Evolutionary conservation across 2,329 filamentous ascomycete genomes (phyloP), one percentile per base, ranked within the genome.

Genomic region (Sporothrix schenckii): DNA sequence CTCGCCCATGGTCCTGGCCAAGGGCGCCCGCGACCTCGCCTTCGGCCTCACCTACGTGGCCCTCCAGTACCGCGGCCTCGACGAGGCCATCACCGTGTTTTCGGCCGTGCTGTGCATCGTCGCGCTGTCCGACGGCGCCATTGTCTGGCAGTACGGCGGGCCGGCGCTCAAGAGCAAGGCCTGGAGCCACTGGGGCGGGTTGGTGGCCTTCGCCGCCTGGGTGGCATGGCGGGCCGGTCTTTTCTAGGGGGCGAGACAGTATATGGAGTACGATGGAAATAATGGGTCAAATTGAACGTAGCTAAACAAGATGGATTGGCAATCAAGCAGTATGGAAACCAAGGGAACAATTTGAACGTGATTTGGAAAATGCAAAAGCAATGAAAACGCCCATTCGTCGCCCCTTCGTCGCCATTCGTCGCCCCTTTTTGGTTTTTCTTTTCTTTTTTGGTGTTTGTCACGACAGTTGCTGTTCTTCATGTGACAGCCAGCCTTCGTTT

Each of bases 11-110:
- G 14, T 61, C 24, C 61, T 61, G 27, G 66, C 44, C 41, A 69
- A 69, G 24, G 66, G 66, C 24, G 44, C 19, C 14, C 66, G 66
- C 54, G 54, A 69, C 6, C 44, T 69, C 19, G 52, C 53, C 24
- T 60, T 58, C 30, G 66, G 66, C 7, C 44, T 69, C 16, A 56
- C 66, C 66, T 69, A 69, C 41, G 39, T 34, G 16, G 53, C 54
- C 6, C 52, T 69, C 14, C 66, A 69, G 66, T 61, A 69, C 66
- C 24, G 24, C 39, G 66, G 66, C 9, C 52, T 60, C 39, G 41
- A 60, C 16, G 53, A 69, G 1, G 66, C 66, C 44, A 10, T 69
- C 19, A 69, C 53, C 19, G 3, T 69, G 2, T 69, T 69, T 10
- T 69, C 66, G 14, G 66, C 41, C 21, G 54, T 50, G 6, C 41